Evolutionary conservation across 192 early-diverging fungal species (phyloP).

Genomic region (Thamnidium elegans): DNA sequence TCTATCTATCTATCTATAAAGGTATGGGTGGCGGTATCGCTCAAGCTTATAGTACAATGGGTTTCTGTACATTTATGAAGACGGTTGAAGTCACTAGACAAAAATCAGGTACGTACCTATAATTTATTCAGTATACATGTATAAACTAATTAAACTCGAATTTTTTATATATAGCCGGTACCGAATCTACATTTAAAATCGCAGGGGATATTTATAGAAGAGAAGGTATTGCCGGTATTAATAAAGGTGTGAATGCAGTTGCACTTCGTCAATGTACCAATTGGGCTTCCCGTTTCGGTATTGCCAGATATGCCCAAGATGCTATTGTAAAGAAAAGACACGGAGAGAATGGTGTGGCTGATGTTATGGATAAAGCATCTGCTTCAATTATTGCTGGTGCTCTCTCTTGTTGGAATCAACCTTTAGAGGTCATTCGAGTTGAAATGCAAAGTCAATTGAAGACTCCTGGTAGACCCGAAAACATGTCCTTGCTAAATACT

Average conservation of each 20-base stretch:
- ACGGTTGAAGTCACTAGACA: slow-evolving; percentile 96
- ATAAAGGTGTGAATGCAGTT: slow-evolving; percentile 97
- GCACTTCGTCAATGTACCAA: slow-evolving; percentile 95
- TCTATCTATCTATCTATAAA: no score
- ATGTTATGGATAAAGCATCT: slow-evolving; percentile 58
- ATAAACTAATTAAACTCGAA: no score
- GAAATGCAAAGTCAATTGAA: slow-evolving; percentile 98
- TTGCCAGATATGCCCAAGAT: slow-evolving; percentile 72
- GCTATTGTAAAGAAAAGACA: slow-evolving; percentile 57
- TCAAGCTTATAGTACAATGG: slow-evolving; percentile 98
- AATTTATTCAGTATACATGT: no score
- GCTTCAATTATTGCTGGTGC: slow-evolving; percentile 87
- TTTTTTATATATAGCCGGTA: slow-evolving; percentile 34
- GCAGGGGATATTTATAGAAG: slow-evolving; percentile 85
- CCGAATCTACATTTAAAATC: slow-evolving; percentile 74
- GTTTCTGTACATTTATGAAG: slow-evolving; percentile 99
- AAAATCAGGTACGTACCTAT: slow-evolving; percentile 55
- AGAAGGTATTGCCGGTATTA: slow-evolving; percentile 94
- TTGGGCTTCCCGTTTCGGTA: slow-evolving; percentile 94
- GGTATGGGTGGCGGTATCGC: slow-evolving; percentile 83
- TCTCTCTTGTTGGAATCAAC: slow-evolving; percentile 97
- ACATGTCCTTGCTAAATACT: slow-evolving; percentile 81
- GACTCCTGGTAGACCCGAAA: slow-evolving; percentile 81
- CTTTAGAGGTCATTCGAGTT: slow-evolving; percentile 97
- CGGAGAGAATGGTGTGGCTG: slow-evolving; percentile 34